Evolutionary conservation across 1,284 basidiomycete genomes (phyloP), one percentile per base, ranked within the genome.

Genomic region (Trichosporon sp.): DNA sequence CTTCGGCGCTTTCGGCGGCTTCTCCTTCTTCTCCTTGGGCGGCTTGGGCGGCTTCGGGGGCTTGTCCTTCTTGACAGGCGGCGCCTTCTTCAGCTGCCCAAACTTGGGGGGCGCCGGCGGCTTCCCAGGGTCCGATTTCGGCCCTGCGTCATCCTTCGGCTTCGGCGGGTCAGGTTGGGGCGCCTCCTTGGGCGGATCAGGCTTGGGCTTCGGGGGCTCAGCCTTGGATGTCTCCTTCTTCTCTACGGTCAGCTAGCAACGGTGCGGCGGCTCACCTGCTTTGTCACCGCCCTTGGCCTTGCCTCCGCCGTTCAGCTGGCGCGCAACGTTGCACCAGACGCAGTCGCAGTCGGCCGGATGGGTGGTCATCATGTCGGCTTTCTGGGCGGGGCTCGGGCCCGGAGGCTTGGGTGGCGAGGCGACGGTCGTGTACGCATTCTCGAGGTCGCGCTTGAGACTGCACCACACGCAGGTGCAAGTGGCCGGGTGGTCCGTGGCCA

Each of bases 391-490:
- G 18, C 29, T 60, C 27, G 29, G 29, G 9, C 29, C 29, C 29
- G 56, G 56, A 18, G 56, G 51, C 7, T 56, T 56, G 3, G 51
- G 51, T 7, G 51, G 51, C 21, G 51, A 25, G 11, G 15, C 38
- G 4, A 18, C 47, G 47, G 18, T 21, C 56, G 31, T 60, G 12
- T 56, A 25, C 25, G 53, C 25, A 15, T 25, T 56, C 53, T 56
- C 27, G 18, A 60, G 56, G 56, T 60, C 56, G 56, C 56, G 56
- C 56, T 18, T 12, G 27, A 60, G 56, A 2, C 5, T n/a, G 18
- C 56, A 60, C 56, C 56, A 60, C 56, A 60, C 56, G 27, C 56
- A 60, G 56, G 56, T 60, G 56, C 56, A 60, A 29, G 31, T n/a
- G 15, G 29, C 13, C 15, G 56, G 56, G 56, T 60, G 56, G 27